Evolutionary conservation across 2,329 filamentous ascomycete species (phyloP).

Genomic region (Zelopaecilomyces penicillatus): DNA sequence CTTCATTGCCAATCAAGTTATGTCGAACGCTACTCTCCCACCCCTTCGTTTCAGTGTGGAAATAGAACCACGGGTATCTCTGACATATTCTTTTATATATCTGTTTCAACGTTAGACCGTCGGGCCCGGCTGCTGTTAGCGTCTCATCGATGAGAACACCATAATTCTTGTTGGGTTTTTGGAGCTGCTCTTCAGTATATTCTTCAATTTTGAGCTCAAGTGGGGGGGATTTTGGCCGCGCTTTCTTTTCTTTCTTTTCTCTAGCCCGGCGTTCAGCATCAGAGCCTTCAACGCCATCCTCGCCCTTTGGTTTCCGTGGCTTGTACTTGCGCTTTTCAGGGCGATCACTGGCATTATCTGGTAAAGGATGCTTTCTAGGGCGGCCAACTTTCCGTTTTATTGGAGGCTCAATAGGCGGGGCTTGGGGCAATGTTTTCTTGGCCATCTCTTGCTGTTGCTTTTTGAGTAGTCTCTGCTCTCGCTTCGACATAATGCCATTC

Average conservation of each 20-base stretch:
- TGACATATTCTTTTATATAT: conserved; percentile 55
- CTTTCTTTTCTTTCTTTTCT: conserved; percentile 54
- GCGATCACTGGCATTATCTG: conserved; percentile 44
- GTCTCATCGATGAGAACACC: conserved; percentile 53
- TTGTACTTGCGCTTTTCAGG: conserved; percentile 61
- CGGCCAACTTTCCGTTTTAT: conserved; percentile 58
- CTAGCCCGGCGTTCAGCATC: conserved; percentile 47
- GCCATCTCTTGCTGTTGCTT: conserved; percentile 42
- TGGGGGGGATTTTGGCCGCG: conserved; percentile 51
- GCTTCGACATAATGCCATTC: conserved; percentile 75
- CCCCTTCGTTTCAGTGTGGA: conserved; percentile 53
- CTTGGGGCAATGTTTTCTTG: conserved; percentile 42
- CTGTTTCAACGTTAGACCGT: conserved; percentile 51
- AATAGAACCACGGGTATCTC: conserved; percentile 52
- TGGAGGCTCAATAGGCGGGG: conserved; percentile 39
- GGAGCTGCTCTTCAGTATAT: conserved; percentile 49
- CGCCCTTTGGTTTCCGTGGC: conserved; percentile 46
- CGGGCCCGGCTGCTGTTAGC: conserved; percentile 42
- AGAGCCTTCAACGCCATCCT: conserved; percentile 47
- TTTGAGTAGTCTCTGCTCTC: conserved; percentile 57
- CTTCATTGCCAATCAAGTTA: conserved; percentile 54
- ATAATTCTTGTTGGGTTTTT: conserved; percentile 56
- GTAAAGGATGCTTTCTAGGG: conserved; percentile 53
- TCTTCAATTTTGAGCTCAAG: conserved; percentile 46
- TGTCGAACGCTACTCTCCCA: conserved; percentile 60